Base-by-base conservation (phyloP, 179 eudicot genomes). In the Spergularia azorica region DNA sequence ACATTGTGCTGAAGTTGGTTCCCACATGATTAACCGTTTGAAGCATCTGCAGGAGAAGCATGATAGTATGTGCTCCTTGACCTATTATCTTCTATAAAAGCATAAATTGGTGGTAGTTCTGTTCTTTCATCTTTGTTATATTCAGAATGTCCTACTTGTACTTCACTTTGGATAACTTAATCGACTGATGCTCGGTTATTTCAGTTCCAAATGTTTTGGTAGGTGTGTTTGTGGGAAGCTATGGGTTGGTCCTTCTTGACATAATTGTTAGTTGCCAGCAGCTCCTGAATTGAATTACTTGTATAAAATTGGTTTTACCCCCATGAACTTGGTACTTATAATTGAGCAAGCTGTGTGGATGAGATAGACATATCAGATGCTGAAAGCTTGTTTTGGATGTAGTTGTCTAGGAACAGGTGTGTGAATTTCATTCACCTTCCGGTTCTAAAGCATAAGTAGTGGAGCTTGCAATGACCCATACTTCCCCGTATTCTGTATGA, bases 1-100 rank as follows among this genome's bases (percentile, higher is more conserved):
- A 55, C 97, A 93, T 81, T 93, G 95, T 81, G 89, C 95, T 74
- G 92, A 90, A 73, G 89, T 95, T 77, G 99, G 99, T 58, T 88
- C 97, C 76, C 95, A 93, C 83, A 82, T 95, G 84, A 87, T 91
- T 71, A 84, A 80, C 61, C 95, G 97, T 14, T 72, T 95, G 78
- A 85, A 80, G 58, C 87, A 80, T 79, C 90, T 95, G 63, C 97
- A 93, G 80, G 81, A 89, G 82, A 93, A 79, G 74, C 91, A 93
- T 82, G 97, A 91, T 54, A 88, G 99, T 95, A 93, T 87, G 75
- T 72, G 52, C 59, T 80, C 72, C 67, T 82, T 58, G 5, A 32
- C 80, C 41, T 60, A 18, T 46, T 8, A 36, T 58, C 43, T 52
- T 66, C 61, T 20, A 2, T 0, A 70, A 60, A 16, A 71, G 63